phyloP scores from a whole-genome alignment of 208 protist genomes.

The Wallacemonas sp. region DNA sequence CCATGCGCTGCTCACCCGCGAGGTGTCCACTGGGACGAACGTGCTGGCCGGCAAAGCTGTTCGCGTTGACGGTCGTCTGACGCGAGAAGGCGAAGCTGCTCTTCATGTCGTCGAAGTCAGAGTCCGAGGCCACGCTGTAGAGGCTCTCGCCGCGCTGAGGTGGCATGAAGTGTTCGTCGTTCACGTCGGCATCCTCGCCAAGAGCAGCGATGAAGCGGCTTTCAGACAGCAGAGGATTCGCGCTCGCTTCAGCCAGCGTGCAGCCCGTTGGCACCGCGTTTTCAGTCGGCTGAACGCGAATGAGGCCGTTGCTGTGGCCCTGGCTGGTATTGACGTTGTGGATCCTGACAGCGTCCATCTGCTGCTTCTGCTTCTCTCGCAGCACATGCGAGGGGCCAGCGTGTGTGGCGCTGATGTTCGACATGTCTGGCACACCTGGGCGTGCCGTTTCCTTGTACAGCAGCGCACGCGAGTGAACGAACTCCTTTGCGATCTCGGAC shows the following conservation, averaged over 20 bases:
- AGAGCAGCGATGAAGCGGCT: background rate
- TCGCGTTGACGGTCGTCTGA: conserved; percentile 8
- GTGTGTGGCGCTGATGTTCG: background rate
- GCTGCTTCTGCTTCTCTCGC: too few relatives aligned
- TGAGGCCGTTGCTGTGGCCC: too few relatives aligned
- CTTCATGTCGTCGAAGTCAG: conserved; percentile 9
- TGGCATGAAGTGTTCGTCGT: background rate
- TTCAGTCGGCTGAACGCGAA: too few relatives aligned
- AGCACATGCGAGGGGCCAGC: too few relatives aligned
- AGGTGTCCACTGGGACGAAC: background rate
- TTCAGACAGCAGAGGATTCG: background rate
- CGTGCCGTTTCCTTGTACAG: conserved; percentile 43
- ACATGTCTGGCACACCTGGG: conserved; percentile 6
- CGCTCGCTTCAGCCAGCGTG: too few relatives aligned
- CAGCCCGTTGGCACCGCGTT: too few relatives aligned
- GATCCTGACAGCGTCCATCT: too few relatives aligned
- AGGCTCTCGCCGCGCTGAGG: background rate
- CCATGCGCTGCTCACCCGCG: background rate
- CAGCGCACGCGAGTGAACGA: conserved; percentile 54
- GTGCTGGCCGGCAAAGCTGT: background rate
- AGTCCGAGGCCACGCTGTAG: conserved; percentile 3
- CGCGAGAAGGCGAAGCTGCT: conserved; percentile 9
- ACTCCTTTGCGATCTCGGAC: conserved; percentile 78
- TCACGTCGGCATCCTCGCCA: background rate
- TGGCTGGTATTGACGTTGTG: too few relatives aligned